Conservation (phyloP, 148 eudicot species). For the Arbutus unedo region DNA sequence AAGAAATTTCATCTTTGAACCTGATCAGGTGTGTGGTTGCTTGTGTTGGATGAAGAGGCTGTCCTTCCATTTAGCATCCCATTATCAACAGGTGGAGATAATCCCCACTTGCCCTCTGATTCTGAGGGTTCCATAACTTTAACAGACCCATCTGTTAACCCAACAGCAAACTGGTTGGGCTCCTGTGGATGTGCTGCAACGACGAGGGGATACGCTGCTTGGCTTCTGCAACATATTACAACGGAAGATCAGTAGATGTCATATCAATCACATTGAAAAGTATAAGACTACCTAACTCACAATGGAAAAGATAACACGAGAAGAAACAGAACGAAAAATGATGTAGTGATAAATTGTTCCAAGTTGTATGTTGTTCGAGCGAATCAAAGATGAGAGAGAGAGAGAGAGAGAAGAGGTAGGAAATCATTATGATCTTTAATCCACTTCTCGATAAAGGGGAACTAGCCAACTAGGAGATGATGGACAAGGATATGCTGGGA, state of each 20-base stretch:
- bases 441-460: neutral
- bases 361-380: no score
- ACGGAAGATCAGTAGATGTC: neutral
- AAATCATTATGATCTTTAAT: neutral
- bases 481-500: neutral
- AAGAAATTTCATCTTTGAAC: slow-evolving; percentile 49
- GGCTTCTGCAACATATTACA: slow-evolving; percentile 46
- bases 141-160: slow-evolving; percentile 69
- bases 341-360: no score
- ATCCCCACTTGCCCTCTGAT: slow-evolving; percentile 84
- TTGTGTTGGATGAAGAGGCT: slow-evolving; percentile 61
- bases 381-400: no score
- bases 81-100: slow-evolving; percentile 60
- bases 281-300: no score
- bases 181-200: slow-evolving; percentile 79
- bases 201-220: slow-evolving; percentile 53
- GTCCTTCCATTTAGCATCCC: slow-evolving; percentile 62
- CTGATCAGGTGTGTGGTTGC: slow-evolving; percentile 69
- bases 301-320: no score
- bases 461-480: neutral
- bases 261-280: neutral
- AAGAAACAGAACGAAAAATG: no score
- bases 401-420: neutral
- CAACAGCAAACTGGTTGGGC: slow-evolving; percentile 75
- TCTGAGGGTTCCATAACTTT: slow-evolving; percentile 81